Percentiles rank a stretch among this genome's conserved stretches.
phyloP scores from a whole-genome alignment of 306 rosid genomes.

The Fagus crenata region DNA sequence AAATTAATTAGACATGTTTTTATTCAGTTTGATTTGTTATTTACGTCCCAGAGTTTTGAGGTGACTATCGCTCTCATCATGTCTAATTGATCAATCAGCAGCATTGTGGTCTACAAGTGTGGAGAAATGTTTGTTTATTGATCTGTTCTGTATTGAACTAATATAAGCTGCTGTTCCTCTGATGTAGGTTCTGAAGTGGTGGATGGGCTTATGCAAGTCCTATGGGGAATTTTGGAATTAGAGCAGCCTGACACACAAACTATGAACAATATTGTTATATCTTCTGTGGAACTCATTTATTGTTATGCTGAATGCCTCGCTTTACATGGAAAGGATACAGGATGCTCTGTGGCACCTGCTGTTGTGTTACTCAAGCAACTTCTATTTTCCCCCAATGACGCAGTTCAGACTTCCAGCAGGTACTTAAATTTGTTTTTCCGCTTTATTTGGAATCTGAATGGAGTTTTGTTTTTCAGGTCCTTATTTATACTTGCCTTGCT shows the following conservation, averaged over 20 bases:
- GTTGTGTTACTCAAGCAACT: conserved; percentile 85
- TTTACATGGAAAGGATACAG: conserved; percentile 77
- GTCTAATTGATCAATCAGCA: neutral
- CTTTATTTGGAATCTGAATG: conserved; percentile 9
- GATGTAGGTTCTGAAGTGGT: conserved; percentile 87
- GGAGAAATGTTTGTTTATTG: conserved; percentile 1
- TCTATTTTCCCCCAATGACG: conserved; percentile 77
- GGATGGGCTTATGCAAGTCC: conserved; percentile 89
- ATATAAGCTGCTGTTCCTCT: conserved; percentile 32
- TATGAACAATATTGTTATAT: conserved; percentile 87
- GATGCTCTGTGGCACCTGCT: conserved; percentile 86
- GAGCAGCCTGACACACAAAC: conserved; percentile 98
- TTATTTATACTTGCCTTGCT: conserved; percentile 26
- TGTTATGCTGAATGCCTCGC: conserved; percentile 99
- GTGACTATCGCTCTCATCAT: neutral
- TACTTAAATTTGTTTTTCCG: conserved; percentile 31
- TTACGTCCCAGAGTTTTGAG: neutral
- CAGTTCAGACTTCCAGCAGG: conserved; percentile 99
- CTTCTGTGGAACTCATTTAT: conserved; percentile 98
- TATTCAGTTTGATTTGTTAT: neutral
- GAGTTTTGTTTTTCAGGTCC: conserved; percentile 21
- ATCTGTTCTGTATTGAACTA: conserved; percentile 19
- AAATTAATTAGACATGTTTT: neutral
- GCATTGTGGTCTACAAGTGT: neutral
- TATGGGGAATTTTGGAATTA: conserved; percentile 95